Conservation (phyloP, 352 stramenopile genomes). For the Hyaloperonospora arabidopsidis region DNA sequence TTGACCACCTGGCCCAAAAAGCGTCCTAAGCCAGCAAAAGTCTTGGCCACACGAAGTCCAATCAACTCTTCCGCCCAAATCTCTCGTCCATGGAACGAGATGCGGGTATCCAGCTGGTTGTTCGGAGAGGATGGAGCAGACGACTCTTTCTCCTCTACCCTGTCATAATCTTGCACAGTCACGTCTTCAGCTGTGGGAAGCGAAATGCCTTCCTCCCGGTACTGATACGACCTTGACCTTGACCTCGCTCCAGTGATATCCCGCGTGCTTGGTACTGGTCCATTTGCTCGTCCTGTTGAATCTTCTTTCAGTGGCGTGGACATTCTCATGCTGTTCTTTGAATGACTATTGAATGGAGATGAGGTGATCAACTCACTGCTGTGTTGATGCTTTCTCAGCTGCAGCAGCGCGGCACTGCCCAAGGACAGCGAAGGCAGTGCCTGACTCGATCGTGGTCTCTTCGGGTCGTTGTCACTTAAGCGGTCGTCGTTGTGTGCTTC, state of each 20-base stretch:
- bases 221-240: conserved; percentile 11
- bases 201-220: conserved; percentile 20
- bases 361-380: conserved; percentile 9
- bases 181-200: conserved; percentile 19
- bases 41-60: conserved; percentile 76
- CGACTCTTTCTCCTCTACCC: conserved; percentile 12
- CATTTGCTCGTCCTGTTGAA: background rate
- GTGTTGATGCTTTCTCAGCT: conserved; percentile 12
- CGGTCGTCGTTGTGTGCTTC: too few relatives aligned
- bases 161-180: conserved; percentile 18
- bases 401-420: conserved; percentile 31
- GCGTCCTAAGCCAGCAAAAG: conserved; percentile 64
- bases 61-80: conserved; percentile 73
- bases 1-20: conserved; percentile 84
- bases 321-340: background rate
- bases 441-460: conserved; percentile 2
- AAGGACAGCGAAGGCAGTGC: conserved; percentile 44
- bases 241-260: background rate
- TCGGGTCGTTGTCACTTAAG: background rate
- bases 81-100: conserved; percentile 69
- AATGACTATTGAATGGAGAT: conserved; percentile 2
- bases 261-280: background rate
- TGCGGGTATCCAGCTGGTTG: conserved; percentile 35
- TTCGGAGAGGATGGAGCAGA: conserved; percentile 23
- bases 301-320: background rate